phyloP scores from a whole-genome alignment of 2,329 filamentous ascomycete species.

The Colletotrichum cordylinicola region DNA sequence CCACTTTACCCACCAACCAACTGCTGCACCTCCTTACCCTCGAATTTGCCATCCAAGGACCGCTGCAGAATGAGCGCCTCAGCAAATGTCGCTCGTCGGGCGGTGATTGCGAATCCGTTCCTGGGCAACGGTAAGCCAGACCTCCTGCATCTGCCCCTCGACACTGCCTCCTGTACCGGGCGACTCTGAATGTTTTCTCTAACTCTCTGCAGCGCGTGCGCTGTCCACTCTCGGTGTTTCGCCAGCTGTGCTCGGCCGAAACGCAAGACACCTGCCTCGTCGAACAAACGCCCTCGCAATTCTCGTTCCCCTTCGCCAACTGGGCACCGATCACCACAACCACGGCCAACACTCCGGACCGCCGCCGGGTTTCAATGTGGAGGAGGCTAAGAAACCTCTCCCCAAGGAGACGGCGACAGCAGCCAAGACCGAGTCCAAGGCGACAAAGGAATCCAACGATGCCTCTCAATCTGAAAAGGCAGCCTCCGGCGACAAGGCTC shows the following conservation, averaged over 20 bases:
- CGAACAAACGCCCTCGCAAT: constrained; percentile 60
- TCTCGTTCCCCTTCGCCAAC: constrained; percentile 59
- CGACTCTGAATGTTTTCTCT: constrained; percentile 24
- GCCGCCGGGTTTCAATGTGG: constrained; percentile 89
- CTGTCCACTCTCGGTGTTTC: constrained; percentile 53
- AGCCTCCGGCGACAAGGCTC: constrained; percentile 33
- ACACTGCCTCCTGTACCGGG: background rate
- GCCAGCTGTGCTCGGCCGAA: constrained; percentile 52
- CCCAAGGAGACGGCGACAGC: constrained; percentile 55
- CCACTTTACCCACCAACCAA: background rate
- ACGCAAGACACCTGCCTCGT: constrained; percentile 49
- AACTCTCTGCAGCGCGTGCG: constrained; percentile 45
- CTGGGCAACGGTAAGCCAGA: constrained; percentile 50
- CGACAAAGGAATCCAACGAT: constrained; percentile 29
- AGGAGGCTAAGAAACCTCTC: constrained; percentile 86
- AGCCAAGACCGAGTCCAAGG: constrained; percentile 39
- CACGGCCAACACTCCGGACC: constrained; percentile 63
- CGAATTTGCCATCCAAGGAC: background rate
- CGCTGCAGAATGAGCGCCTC: constrained; percentile 58
- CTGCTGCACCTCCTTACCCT: background rate
- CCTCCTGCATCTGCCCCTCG: constrained; percentile 2
- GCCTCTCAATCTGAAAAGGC: constrained; percentile 22
- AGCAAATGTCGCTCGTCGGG: constrained; percentile 60
- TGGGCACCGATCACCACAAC: constrained; percentile 66
- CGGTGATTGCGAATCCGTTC: constrained; percentile 58